Conservation (phyloP, 2,329 filamentous ascomycete species). For the Rhynchosporium graminicola region DNA sequence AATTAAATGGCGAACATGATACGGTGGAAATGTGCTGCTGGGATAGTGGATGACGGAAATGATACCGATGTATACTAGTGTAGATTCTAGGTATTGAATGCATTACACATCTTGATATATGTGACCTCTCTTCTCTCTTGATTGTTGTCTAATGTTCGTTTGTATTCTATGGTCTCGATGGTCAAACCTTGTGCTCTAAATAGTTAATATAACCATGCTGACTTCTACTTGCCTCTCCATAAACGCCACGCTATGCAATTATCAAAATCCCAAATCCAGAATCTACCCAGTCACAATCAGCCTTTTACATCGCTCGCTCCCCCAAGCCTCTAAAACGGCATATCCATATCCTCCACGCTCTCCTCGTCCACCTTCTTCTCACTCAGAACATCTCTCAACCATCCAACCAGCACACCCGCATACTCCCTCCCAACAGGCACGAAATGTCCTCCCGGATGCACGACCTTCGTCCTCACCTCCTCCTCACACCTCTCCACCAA, state of each 20-base stretch:
- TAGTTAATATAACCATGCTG: constrained; percentile 8
- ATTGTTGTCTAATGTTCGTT: not conserved
- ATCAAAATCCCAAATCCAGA: not conserved
- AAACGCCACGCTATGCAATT: constrained; percentile 32
- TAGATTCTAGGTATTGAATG: constrained; percentile 40
- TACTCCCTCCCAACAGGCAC: constrained; percentile 82
- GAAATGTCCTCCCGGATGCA: constrained; percentile 84
- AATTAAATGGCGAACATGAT: constrained; percentile 31
- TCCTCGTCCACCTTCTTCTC: constrained; percentile 52
- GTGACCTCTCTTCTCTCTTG: not conserved
- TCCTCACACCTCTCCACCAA: constrained; percentile 66
- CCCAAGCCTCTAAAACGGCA: constrained; percentile 54
- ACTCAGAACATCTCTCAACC: constrained; percentile 54
- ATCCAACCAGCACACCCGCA: constrained; percentile 72
- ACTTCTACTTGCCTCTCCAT: constrained; percentile 3
- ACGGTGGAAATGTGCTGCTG: constrained; percentile 10
- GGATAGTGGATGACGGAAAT: constrained; percentile 7
- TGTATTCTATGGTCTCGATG: constrained; percentile 1
- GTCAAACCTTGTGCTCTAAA: not conserved
- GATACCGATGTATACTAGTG: constrained; percentile 41
- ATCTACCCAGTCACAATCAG: not conserved
- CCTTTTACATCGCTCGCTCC: not conserved
- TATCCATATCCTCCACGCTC: constrained; percentile 66
- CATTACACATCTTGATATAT: constrained; percentile 24
- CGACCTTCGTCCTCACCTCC: constrained; percentile 58